Evolutionary conservation across 2,329 filamentous ascomycete species (phyloP), one percentile per base, ranked within the genome.

Genomic region (Neurospora sp.): DNA sequence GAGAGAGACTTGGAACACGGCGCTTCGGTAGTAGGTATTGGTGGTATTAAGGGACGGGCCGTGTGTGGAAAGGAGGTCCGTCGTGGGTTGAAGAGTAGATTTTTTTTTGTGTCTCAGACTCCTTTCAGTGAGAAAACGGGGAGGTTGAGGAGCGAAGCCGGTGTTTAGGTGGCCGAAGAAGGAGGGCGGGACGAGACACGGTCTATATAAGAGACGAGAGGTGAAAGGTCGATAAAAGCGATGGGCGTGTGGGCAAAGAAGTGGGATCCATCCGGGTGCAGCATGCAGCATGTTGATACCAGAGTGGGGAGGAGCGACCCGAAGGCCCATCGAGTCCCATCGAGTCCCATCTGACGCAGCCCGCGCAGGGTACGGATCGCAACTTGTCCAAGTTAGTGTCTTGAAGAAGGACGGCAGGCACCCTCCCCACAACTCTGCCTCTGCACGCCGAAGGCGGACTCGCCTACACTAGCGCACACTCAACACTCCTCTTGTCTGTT

Each of bases 151-250:
- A 62, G 52, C 52, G 23, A 62, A 62, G 52, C 52, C 52, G 52
- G 52, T 62, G 23, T 36, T 52, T 62, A 62, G 52, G 52, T 62
- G 52, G 52, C 52, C 40, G 43, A 67, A 65, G 46, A 65, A n/a
- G 67, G 67, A 68, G 66, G 69, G 70, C 71, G 71, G 71, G 71
- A 72, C 71, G 69, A 69, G 68, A 68, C 70, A 65, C 28, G 68
- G 52, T 71, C 70, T 72, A 72, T 72, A 72, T 71, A 69, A 69
- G 66, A 43, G 33, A 36, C 62, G 17, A 68, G 66, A 41, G 52
- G 68, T 40, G 52, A 33, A n/a, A 36, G 57, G 37, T 39, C n/a
- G 39, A 62, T 62, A 62, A 62, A 62, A 62, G 52, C 28, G 23
- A 62, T 62, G 52, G 52, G 52, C 52, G 52, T 62, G 52, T 62